Percentiles rank a stretch among this genome's conserved stretches.
phyloP scores from a whole-genome alignment of 2,329 filamentous ascomycete species.

The Anisogramma anomala region DNA sequence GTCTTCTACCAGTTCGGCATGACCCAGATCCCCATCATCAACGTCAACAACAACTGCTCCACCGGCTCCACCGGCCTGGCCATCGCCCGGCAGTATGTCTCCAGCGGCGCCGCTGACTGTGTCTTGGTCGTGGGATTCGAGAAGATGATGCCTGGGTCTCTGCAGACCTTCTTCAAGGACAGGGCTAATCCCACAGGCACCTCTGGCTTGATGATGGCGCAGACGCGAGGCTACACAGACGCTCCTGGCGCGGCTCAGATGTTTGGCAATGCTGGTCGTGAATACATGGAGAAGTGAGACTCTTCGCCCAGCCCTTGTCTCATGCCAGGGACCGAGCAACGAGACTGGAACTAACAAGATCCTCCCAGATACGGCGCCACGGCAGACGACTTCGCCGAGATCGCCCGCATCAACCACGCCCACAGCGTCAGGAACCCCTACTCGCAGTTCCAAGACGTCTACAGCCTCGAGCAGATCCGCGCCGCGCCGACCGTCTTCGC shows the following conservation, averaged over 20 bases:
- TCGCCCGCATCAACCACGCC: conserved; percentile 82
- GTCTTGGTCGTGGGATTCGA: conserved; percentile 90
- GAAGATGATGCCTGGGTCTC: conserved; percentile 91
- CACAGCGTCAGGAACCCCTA: conserved; percentile 92
- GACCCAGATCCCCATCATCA: conserved; percentile 92
- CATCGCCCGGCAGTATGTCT: conserved; percentile 70
- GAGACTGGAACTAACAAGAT: background rate
- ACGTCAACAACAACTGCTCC: conserved; percentile 97
- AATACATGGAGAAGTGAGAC: conserved; percentile 84
- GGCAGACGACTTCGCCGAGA: conserved; percentile 82
- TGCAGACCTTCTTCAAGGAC: conserved; percentile 77
- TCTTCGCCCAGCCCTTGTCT: too few species aligned
- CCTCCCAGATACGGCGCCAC: conserved; percentile 64
- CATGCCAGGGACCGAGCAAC: too few species aligned
- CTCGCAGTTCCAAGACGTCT: conserved; percentile 92
- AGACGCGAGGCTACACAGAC: conserved; percentile 69
- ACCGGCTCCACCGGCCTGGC: conserved; percentile 86
- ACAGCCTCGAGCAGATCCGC: conserved; percentile 73
- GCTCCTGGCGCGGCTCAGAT: conserved; percentile 81
- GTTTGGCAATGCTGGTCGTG: conserved; percentile 86
- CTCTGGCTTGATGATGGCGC: conserved; percentile 65
- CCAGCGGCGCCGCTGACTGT: conserved; percentile 72
- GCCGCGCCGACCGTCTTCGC: conserved; percentile 66
- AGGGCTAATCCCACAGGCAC: conserved; percentile 68
- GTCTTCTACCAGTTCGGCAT: conserved; percentile 99